Evolutionary conservation across 495 filamentous ascomycete genomes (phyloP), one percentile per base, ranked within the genome.

Genomic region (Penicillium samsonianum): DNA sequence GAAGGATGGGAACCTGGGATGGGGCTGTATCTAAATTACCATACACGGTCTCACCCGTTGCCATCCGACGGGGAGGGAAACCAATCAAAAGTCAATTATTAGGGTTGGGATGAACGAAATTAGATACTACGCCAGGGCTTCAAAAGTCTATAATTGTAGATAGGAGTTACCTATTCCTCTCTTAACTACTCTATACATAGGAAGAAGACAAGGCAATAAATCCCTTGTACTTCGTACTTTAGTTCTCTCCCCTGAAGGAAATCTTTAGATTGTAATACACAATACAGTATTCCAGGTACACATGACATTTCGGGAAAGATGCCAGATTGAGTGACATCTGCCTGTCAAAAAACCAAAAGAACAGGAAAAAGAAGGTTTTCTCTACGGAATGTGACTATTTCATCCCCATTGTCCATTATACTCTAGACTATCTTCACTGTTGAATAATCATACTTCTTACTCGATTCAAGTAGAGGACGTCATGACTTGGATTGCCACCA

Each of bases 401-500:
- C 11, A 11, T 35, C 14, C 6, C n/a, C n/a, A n/a, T n/a, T n/a
- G n/a, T n/a, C n/a, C n/a, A n/a, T n/a, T n/a, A n/a, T n/a, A n/a
- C n/a, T n/a, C n/a, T n/a, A n/a, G n/a, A n/a, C n/a, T n/a, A 12
- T 14, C 5, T 12, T 35, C 4, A 23, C 31, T 26, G 2, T 51
- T 4, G 22, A 28, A 22, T 11, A 26, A 31, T 23, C 3, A 17
- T 41, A 33, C 30, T 35, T 11, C 2, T 10, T n/a, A n/a, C n/a
- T n/a, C n/a, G n/a, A n/a, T n/a, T 10, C 11, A 37, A 55, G 31
- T 59, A 57, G 51, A 58, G 57, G 56, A 68, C 69, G 69, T 72
- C 69, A 72, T 64, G 66, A 69, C 60, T 67, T 49, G 28, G 19
- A 41, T 65, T 68, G 61, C 65, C 63, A 64, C 58, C 51, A 37